These are phyloP conservation scores for Microbotryum saponariae DNA, from an alignment of 1,284 basidiomycete species.

Conservation along the genomic window DNA sequence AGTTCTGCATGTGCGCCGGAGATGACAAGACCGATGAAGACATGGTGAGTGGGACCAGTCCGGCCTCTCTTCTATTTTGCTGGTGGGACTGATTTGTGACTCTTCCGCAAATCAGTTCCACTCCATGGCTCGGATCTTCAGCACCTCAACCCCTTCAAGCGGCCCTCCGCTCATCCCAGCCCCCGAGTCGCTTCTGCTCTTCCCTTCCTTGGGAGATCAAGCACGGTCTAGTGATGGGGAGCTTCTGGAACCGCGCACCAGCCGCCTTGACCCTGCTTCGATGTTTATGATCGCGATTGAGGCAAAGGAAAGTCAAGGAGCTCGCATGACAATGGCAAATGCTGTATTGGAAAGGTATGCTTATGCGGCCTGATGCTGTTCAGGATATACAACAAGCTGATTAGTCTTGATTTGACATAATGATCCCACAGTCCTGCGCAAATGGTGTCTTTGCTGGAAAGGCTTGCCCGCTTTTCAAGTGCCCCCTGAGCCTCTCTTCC, in stretches of 20 bases:
- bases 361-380: not conserved
- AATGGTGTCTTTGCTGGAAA: constrained; percentile 4
- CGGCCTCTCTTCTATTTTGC: not conserved
- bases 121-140: constrained; percentile 32
- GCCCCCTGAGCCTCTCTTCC: no score
- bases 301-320: constrained; percentile 24
- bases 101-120: constrained; percentile 19
- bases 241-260: constrained; percentile 21
- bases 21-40: constrained; percentile 76
- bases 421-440: not conserved
- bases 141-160: constrained; percentile 19
- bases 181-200: constrained; percentile 30
- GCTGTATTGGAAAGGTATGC: constrained; percentile 27
- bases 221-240: constrained; percentile 5
- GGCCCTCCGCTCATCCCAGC: constrained; percentile 19
- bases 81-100: not conserved
- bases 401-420: no score
- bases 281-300: constrained; percentile 34
- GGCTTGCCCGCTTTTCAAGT: not conserved
- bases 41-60: constrained; percentile 16
- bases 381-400: not conserved
- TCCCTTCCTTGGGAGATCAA: constrained; percentile 23
- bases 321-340: constrained; percentile 32
- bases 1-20: constrained; percentile 94
- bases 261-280: constrained; percentile 25